Evolutionary conservation across 2,329 filamentous ascomycete genomes (phyloP).

Genomic region (Exophiala viscosa): DNA sequence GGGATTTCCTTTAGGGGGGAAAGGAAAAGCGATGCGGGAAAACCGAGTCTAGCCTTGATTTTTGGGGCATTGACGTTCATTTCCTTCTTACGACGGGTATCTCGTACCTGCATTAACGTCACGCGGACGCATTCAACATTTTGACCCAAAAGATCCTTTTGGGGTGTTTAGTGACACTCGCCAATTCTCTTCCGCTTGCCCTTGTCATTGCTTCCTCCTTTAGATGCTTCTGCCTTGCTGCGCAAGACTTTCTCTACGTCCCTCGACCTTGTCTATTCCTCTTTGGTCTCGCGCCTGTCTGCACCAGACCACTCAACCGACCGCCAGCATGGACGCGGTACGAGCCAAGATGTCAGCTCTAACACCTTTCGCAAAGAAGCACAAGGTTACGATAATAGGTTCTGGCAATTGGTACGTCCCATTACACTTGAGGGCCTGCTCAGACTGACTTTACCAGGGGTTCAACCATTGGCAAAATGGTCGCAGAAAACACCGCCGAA

Average conservation of each 20-base stretch:
- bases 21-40: too few relatives aligned
- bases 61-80: too few relatives aligned
- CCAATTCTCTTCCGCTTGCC: neutral
- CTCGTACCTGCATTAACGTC: slow-evolving; percentile 3
- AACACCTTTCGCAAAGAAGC: slow-evolving; percentile 61
- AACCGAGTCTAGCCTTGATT: too few relatives aligned
- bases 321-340: slow-evolving; percentile 20
- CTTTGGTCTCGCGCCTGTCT: neutral
- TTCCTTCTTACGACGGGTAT: too few relatives aligned
- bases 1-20: too few relatives aligned
- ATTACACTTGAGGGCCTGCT: neutral
- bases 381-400: slow-evolving; percentile 90
- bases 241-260: slow-evolving; percentile 10
- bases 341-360: slow-evolving; percentile 46
- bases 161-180: neutral
- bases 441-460: slow-evolving; percentile 57
- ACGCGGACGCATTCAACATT: slow-evolving; percentile 1
- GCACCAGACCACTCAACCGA: neutral
- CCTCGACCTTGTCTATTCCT: slow-evolving; percentile 13
- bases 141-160: neutral
- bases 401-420: slow-evolving; percentile 84
- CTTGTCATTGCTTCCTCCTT: neutral
- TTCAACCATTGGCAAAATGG: slow-evolving; percentile 93
- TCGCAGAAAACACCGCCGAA: slow-evolving; percentile 82
- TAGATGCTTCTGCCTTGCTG: slow-evolving; percentile 20